phyloP scores from a whole-genome alignment of 192 early-diverging fungal genomes.

The Coemansia sp. region DNA sequence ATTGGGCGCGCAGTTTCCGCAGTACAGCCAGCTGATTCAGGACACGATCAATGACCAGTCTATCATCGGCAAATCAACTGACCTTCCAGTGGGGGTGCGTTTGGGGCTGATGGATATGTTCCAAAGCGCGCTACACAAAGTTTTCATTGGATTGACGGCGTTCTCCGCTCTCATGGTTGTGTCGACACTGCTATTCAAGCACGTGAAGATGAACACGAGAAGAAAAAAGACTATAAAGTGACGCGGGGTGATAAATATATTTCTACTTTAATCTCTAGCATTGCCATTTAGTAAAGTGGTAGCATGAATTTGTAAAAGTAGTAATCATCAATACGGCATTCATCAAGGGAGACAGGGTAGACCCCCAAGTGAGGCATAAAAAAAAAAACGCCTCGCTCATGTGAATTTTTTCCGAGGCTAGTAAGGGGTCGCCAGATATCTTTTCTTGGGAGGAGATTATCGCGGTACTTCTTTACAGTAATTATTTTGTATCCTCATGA shows the following conservation, averaged over 20 bases:
- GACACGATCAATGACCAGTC: constrained; percentile 54
- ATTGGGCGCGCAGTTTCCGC: constrained; percentile 34
- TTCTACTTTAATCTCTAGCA: not conserved
- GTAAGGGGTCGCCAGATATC: not conserved
- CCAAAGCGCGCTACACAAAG: constrained; percentile 54
- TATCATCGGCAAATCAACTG: constrained; percentile 18
- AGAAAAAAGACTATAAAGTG: constrained; percentile 47
- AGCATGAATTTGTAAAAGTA: not conserved
- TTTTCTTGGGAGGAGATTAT: not conserved
- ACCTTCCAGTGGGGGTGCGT: constrained; percentile 45
- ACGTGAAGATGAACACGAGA: constrained; percentile 22
- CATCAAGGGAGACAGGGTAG: not conserved
- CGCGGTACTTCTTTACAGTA: constrained; percentile 4
- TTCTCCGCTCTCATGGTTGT: constrained; percentile 53
- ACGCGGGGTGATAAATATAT: not conserved
- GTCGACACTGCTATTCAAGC: constrained; percentile 41
- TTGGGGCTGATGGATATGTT: constrained; percentile 52
- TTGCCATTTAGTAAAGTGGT: not conserved
- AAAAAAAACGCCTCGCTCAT: not conserved
- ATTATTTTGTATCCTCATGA: not conserved
- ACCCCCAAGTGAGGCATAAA: not conserved
- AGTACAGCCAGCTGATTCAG: constrained; percentile 45
- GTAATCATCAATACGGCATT: not conserved
- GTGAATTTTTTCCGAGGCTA: not conserved
- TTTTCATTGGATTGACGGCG: constrained; percentile 57